A percentile compares a stretch with the other conserved stretches of the same genome.
phyloP scores from a whole-genome alignment of 352 stramenopile genomes.

The Pythium sukuiense region DNA sequence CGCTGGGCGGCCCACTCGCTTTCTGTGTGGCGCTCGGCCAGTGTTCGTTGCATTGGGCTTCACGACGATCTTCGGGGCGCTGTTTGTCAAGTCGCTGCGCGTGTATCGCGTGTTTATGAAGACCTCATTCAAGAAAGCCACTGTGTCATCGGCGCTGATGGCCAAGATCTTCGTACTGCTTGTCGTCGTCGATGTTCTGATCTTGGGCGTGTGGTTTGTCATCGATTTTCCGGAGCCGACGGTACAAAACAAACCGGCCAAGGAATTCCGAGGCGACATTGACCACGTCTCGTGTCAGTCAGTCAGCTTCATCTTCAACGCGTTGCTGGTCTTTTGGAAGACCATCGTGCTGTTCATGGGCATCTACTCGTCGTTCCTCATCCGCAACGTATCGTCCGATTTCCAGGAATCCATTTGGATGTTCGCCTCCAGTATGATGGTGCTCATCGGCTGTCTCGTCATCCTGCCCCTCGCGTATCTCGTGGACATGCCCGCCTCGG shows the following conservation, averaged over 20 bases:
- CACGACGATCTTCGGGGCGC: slow-evolving; percentile 26
- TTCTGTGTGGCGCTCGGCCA: slow-evolving; percentile 33
- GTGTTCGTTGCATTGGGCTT: slow-evolving; percentile 24
- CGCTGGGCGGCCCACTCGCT: slow-evolving; percentile 34
- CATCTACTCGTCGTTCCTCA: slow-evolving; percentile 23
- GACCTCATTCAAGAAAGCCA: slow-evolving; percentile 22
- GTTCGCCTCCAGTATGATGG: slow-evolving; percentile 24
- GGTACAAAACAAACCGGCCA: background rate
- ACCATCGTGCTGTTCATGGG: slow-evolving; percentile 29
- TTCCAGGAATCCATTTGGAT: slow-evolving; percentile 49
- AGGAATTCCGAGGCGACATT: slow-evolving; percentile 16
- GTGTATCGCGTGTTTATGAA: slow-evolving; percentile 33
- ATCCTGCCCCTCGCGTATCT: slow-evolving; percentile 34
- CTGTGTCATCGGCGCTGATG: slow-evolving; percentile 20
- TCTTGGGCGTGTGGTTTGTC: slow-evolving; percentile 23
- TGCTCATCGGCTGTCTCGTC: slow-evolving; percentile 29
- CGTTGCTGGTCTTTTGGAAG: slow-evolving; percentile 37
- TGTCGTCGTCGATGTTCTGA: slow-evolving; percentile 23
- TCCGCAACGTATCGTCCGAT: slow-evolving; percentile 33
- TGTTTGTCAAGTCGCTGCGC: slow-evolving; percentile 33
- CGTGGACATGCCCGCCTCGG: slow-evolving; percentile 20
- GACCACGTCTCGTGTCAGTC: slow-evolving; percentile 24
- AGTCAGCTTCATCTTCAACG: slow-evolving; percentile 28
- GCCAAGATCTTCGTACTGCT: slow-evolving; percentile 18
- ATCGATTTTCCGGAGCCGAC: slow-evolving; percentile 22